Base-by-base conservation (phyloP, 768 basidiomycete genomes). In the Russula virescens region DNA sequence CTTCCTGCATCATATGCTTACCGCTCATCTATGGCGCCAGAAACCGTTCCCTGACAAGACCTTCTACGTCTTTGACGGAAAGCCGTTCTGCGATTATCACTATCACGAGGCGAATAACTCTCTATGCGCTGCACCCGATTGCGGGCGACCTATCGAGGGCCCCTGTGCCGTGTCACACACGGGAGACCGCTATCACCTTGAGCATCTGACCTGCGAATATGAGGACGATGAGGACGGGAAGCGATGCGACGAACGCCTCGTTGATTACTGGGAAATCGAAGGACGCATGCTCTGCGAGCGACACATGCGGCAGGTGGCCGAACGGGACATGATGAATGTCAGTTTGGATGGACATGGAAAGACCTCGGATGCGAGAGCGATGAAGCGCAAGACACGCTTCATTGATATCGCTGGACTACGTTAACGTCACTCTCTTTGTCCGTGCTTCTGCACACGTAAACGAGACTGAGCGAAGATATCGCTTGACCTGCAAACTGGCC, bases 101-200 rank as follows among this genome's bases (percentile, higher is more conserved):
- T 97, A 97, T 72, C 93, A 95, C 74, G 89, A 94, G 74, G 86
- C 86, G 50, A 96, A 96, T 74, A 81, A 88, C 67, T 94, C 94
- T 13, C 79, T 98, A 0, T 98, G 94, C 68, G 84, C 91, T 11
- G 84, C 90, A 3, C 72, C 82, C 14, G 77, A 77, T 19, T 98
- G 94, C 72, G 87, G 89, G 3, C 83, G 88, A 72, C 94, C 94
- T 6, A 93, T 98, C 66, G 94, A 98, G 75, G 94, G 94, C 1
- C 86, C 93, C 1, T 97, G 94, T 72, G 91, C 94, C 13, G 84
- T 95, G 21, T 91, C 90, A 19, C 87, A 94, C 66, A 76, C 83
- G 13, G 88, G 89, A 11, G 85, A 84, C 69, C 81, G 88, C 34
- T 96, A 88, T 75, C 94, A 96, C 72, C 91, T 93, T 6, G 90